These are phyloP conservation scores for Lactarius sanguifluus DNA, from an alignment of 768 basidiomycete genomes.

Conservation along the genomic window DNA sequence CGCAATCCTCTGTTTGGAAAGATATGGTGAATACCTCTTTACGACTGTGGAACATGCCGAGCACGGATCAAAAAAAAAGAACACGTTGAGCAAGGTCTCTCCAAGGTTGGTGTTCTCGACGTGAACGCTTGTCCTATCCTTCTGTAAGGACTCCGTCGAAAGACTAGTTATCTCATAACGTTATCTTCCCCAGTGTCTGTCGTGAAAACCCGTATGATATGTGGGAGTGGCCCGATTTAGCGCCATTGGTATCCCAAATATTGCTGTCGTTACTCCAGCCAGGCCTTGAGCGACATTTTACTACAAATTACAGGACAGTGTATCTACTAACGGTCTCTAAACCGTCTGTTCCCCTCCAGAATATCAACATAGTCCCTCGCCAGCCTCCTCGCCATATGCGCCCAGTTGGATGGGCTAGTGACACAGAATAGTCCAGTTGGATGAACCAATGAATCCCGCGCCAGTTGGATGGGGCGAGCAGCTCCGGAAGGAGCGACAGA, in stretches of 20 bases:
- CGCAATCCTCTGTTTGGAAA: too few species aligned
- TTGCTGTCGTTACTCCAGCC: background rate
- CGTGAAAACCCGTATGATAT: too few species aligned
- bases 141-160: too few species aligned
- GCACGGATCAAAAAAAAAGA: too few species aligned
- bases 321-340: background rate
- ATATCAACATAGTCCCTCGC: background rate
- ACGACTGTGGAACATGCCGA: background rate
- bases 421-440: slow-evolving; percentile 18
- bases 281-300: too few species aligned
- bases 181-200: too few species aligned
- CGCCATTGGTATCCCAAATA: background rate
- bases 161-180: too few species aligned
- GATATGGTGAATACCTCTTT: too few species aligned
- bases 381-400: background rate
- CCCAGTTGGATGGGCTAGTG: slow-evolving; percentile 28
- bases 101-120: too few species aligned
- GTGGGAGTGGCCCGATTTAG: too few species aligned
- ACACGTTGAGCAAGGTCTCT: too few species aligned
- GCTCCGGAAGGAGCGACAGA: background rate
- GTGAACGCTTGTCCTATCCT: too few species aligned
- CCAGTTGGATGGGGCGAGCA: slow-evolving; percentile 18
- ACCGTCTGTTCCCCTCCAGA: background rate
- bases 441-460: slow-evolving; percentile 4
- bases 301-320: background rate